Evolutionary conservation across 2,329 filamentous ascomycete species (phyloP), one percentile per base, ranked within the genome.

Genomic region (Clarireedia hainanense): DNA sequence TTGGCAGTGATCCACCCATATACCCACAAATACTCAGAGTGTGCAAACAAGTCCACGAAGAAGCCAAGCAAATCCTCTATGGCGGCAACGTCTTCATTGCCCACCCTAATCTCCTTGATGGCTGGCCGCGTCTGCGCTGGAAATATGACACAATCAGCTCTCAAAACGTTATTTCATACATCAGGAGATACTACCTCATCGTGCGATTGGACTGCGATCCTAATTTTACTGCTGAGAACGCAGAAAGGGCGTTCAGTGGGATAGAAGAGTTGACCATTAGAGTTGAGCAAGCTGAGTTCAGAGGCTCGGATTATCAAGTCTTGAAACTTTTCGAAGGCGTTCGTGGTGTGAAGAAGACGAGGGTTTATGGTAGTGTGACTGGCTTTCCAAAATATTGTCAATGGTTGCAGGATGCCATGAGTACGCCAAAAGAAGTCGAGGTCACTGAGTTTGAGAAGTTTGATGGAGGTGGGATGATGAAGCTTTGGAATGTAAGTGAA

Each of bases 201-300:
- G 66, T 80, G 1, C 69, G 77, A 0, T 66, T 80, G 15, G 77
- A 80, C 56, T 75, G 70, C 4, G 77, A 80, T 64, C 69, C 76
- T 1, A 70, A 71, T 14, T 80, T 76, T 64, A 69, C 67, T 3
- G 59, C 60, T 2, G 57, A 61, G 26, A 68, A 75, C 47, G 74
- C 73, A 0, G 65, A 64, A 6, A 62, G 68, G n/a, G 71, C 72
- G 1, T 80, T 80, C 59, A 71, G 68, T 0, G 74, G 72, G 2
- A 67, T 70, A 0, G 74, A 78, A 46, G 72, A 71, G 53, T 64
- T 80, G 17, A 74, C 75, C 52, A 66, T 80, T n/a, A 72, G 76
- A 45, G 75, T 76, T 4, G 77, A 75, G 63, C 75, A 79, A 63
- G 65, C 72, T 2, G 71, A 71, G 62, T 76, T 68, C 61, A 70